Base-by-base conservation (phyloP, 31 red algal species). In the Endocladia muricata region DNA sequence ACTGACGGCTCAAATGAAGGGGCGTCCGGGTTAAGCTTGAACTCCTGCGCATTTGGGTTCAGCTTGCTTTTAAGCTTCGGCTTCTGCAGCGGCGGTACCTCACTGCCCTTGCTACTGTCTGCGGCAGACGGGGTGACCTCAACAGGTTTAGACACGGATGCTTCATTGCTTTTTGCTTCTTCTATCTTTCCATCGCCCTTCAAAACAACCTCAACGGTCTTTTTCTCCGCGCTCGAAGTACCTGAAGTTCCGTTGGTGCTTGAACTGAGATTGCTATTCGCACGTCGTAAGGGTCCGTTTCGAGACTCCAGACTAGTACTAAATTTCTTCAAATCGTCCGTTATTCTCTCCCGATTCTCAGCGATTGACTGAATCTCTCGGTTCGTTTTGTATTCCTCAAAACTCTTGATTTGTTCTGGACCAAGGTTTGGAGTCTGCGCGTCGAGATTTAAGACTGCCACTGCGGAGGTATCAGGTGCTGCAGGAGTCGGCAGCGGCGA, bases 21-120 rank as follows among this genome's bases (percentile, higher is more conserved):
- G 2, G 88, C 79, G 34, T 82, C 66, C 25, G 74, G 74, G 55
- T 89, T 89, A 37, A 89, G 60, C 70, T 73, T 80, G 41, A 94
- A 94, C 39, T 94, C 91, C 41, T 76, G 74, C 6, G 83, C 91
- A 34, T 88, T 88, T 32, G 91, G 83, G 73, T 94, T 83, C 51
- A 94, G 64, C 73, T 86, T 82, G 28, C 55, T 66, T 40, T 79
- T 79, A 23, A 49, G n/a, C 34, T 86, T 82, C 44, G 54, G 41
- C 26, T 79, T 78, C 30, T 49, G 51, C 61, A 68, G 65, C 31
- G 54, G 67, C 32, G 17, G 78, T 41, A 25, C 34, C 31, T 42
- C 47, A 26, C 61, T 43, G 26, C 21, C 70, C 2, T 30, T 60
- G 2, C 15, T 29, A 7, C 41, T 26, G 11, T 32, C 21, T 60